Evolutionary conservation across 78 protist species (phyloP).

Genomic region (Dictyostelium intermedium): DNA sequence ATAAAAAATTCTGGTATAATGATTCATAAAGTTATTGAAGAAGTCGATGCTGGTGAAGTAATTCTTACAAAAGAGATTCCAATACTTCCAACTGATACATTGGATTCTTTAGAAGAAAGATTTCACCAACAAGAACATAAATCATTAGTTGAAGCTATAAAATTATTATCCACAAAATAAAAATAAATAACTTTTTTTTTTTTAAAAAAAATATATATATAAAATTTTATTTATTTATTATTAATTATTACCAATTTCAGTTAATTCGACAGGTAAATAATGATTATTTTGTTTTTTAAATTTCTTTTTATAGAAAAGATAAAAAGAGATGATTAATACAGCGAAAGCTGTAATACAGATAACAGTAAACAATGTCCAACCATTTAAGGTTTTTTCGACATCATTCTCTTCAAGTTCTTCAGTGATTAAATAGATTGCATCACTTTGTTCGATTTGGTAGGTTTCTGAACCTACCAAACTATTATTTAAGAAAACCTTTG

Average conservation of each 20-base stretch:
- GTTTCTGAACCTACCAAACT: background rate
- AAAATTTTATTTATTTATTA: background rate
- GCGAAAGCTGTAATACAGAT: background rate
- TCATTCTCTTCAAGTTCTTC: background rate
- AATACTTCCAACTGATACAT: slow-evolving; percentile 66
- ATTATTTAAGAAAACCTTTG: background rate
- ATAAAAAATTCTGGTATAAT: slow-evolving; percentile 80
- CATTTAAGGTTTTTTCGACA: background rate
- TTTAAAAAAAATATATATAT: background rate
- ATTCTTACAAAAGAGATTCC: slow-evolving; percentile 51
- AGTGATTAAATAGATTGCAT: background rate
- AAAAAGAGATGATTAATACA: background rate
- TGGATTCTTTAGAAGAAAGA: slow-evolving; percentile 76
- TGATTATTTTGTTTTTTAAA: background rate
- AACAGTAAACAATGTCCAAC: background rate
- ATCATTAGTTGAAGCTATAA: slow-evolving; percentile 72
- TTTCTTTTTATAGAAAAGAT: background rate
- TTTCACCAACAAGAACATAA: slow-evolving; percentile 85
- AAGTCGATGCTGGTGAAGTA: slow-evolving; percentile 85
- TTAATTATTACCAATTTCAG: background rate
- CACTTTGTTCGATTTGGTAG: background rate
- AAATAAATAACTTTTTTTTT: background rate
- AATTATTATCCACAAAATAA: slow-evolving; percentile 20
- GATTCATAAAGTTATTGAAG: slow-evolving; percentile 88
- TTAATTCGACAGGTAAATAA: background rate